Evolutionary conservation across 1,284 basidiomycete species (phyloP).

Genomic region (Fomitopsis schrenkii): DNA sequence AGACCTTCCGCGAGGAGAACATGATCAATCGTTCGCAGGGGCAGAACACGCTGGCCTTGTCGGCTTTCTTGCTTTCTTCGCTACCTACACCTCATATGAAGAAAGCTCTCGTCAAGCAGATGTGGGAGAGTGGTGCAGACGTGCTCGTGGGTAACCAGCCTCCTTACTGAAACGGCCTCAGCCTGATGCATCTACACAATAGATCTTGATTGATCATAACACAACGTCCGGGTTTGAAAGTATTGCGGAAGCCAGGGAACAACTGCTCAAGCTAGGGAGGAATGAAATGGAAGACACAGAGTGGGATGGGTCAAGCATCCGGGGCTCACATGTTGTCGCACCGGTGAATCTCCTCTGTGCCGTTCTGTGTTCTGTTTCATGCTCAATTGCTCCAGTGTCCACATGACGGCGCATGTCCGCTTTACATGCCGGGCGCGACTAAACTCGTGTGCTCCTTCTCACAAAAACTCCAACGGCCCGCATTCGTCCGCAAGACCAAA

Average conservation of each 20-base stretch:
- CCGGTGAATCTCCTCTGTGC: slow-evolving; percentile 49
- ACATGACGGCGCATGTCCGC: slow-evolving; percentile 85
- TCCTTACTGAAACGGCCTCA: neutral
- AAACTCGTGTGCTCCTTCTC: slow-evolving; percentile 78
- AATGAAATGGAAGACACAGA: slow-evolving; percentile 50
- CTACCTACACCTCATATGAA: slow-evolving; percentile 60
- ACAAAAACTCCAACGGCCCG: slow-evolving; percentile 83
- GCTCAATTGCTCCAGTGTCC: slow-evolving; percentile 63
- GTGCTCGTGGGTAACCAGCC: slow-evolving; percentile 51
- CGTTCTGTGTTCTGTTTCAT: neutral
- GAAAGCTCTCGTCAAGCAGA: slow-evolving; percentile 70
- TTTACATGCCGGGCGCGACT: slow-evolving; percentile 48
- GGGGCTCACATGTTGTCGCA: slow-evolving; percentile 77
- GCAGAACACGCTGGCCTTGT: slow-evolving; percentile 67
- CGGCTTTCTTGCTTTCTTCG: slow-evolving; percentile 82
- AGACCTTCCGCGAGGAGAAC: slow-evolving; percentile 47
- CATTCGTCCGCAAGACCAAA: slow-evolving; percentile 84
- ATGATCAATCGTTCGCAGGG: slow-evolving; percentile 34
- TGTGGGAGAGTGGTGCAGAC: slow-evolving; percentile 89
- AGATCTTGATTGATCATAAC: slow-evolving; percentile 88
- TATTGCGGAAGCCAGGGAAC: slow-evolving; percentile 81
- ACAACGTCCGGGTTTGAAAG: slow-evolving; percentile 75
- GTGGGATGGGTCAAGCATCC: slow-evolving; percentile 30
- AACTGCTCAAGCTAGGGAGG: slow-evolving; percentile 66
- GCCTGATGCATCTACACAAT: slow-evolving; percentile 15